These are phyloP conservation scores for Podaxis mareebaensis DNA, from an alignment of 768 basidiomycete species.

Conservation along the genomic window DNA sequence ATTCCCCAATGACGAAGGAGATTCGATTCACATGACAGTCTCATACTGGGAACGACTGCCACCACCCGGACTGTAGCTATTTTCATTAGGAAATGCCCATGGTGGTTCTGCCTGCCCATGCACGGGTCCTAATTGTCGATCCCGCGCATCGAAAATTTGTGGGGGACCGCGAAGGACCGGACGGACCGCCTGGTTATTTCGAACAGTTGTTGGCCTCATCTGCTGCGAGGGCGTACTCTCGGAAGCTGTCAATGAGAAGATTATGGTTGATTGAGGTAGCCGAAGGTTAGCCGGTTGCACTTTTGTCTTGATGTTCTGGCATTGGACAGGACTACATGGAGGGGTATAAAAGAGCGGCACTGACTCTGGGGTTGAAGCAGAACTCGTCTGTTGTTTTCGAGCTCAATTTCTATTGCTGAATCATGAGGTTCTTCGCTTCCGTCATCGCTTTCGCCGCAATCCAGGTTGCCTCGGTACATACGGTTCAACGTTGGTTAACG, in stretches of 20 bases:
- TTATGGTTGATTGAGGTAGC: neutral
- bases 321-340: neutral
- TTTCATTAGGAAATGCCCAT: neutral
- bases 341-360: constrained; percentile 9
- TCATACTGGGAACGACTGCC: constrained; percentile 2
- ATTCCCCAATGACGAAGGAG: neutral
- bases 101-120: neutral
- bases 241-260: constrained; percentile 13
- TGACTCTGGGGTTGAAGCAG: neutral
- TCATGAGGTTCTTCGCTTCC: constrained; percentile 36
- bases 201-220: neutral
- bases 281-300: constrained; percentile 3
- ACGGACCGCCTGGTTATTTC: constrained; percentile 13
- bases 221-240: neutral
- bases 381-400: constrained; percentile 8
- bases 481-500: neutral
- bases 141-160: neutral
- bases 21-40: constrained; percentile 5
- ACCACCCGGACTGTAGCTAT: neutral
- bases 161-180: constrained; percentile 14
- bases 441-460: constrained; percentile 32
- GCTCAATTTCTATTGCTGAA: neutral
- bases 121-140: neutral
- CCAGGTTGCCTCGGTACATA: constrained; percentile 29
- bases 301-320: neutral